phyloP scores from a whole-genome alignment of 2,329 filamentous ascomycete genomes.

The Trichoderma sp. region DNA sequence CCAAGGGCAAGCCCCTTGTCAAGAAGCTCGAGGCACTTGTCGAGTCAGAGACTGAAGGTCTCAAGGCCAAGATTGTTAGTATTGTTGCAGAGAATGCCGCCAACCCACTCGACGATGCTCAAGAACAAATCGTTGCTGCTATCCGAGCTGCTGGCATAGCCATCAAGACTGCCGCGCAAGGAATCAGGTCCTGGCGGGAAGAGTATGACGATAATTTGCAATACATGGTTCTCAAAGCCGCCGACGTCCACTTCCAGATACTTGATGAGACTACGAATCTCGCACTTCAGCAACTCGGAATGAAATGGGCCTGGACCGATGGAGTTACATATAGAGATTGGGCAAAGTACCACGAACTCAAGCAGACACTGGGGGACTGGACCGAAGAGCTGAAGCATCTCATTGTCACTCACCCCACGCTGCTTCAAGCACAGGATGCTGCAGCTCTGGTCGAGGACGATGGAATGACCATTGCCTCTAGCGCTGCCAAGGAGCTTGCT shows the following conservation, averaged over 20 bases:
- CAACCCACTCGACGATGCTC: slow-evolving; percentile 40
- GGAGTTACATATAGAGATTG: slow-evolving; percentile 96
- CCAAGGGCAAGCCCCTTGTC: slow-evolving; percentile 65
- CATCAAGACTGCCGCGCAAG: slow-evolving; percentile 75
- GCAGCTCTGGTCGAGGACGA: slow-evolving; percentile 70
- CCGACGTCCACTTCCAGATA: slow-evolving; percentile 78
- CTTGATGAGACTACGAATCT: slow-evolving; percentile 80
- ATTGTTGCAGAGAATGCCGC: slow-evolving; percentile 55
- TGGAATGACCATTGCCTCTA: slow-evolving; percentile 76
- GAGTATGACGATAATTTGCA: slow-evolving; percentile 69
- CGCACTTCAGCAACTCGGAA: slow-evolving; percentile 85
- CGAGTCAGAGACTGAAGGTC: slow-evolving; percentile 58
- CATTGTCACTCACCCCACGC: slow-evolving; percentile 69
- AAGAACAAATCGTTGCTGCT: slow-evolving; percentile 44
- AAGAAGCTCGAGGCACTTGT: slow-evolving; percentile 66
- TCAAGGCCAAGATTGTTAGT: slow-evolving; percentile 67
- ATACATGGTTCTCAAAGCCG: slow-evolving; percentile 65
- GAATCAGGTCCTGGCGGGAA: slow-evolving; percentile 73
- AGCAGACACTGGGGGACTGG: slow-evolving; percentile 80
- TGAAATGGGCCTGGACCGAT: slow-evolving; percentile 94
- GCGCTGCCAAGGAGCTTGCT: slow-evolving; percentile 75
- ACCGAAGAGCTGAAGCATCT: slow-evolving; percentile 75
- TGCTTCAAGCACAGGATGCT: slow-evolving; percentile 65
- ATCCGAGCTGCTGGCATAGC: slow-evolving; percentile 67
- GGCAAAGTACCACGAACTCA: slow-evolving; percentile 89